Evolutionary conservation across 495 filamentous ascomycete species (phyloP), one percentile per base, ranked within the genome.

Genomic region (Penicillium manginii): DNA sequence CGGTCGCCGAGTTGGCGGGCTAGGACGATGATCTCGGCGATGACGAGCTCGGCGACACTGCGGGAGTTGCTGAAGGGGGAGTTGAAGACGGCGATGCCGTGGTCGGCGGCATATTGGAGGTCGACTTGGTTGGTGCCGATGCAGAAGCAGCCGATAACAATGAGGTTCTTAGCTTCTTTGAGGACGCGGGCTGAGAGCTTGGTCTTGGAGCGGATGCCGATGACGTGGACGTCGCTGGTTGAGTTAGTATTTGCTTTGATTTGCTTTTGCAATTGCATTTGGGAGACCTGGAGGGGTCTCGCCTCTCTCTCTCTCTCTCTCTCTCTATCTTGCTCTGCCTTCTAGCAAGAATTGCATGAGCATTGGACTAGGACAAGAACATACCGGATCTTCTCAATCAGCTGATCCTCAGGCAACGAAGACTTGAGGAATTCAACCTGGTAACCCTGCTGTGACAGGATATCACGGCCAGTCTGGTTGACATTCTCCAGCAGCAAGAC

Each of bases 61-160:
- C 96, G 87, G 4, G 94, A 98, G 76, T 99, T 98, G 76, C 91
- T 92, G 72, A 98, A 98, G 0, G 96, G 96, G 54, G 93, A 97
- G 77, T 99, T 99, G 87, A 99, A 99, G 51, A 99, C 96, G 12
- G 92, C 91, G 75, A 97, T 93, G 51, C 96, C 96, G 69, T 94
- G 88, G 50, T 87, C 81, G 10, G 96, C 92, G 15, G 96, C 94
- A 78, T 90, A 96, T 57, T 92, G 83, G 39, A 97, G 84, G 69
- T 99, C 91, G 51, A 99, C 96, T 70, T 98, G 96, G 80, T 98
- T 97, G 52, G 96, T 99, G 49, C 96, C 96, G 59, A 98, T 99
- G 73, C 96, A 99, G 83, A 99, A 99, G 76, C 96, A 98, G 43
- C 96, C 96, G 58, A 98, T 87, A 46, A 97, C 94, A 57, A 97